These are phyloP conservation scores for Pseudonitzschia pungens DNA, from an alignment of 108 stramenopile genomes.

Conservation along the genomic window DNA sequence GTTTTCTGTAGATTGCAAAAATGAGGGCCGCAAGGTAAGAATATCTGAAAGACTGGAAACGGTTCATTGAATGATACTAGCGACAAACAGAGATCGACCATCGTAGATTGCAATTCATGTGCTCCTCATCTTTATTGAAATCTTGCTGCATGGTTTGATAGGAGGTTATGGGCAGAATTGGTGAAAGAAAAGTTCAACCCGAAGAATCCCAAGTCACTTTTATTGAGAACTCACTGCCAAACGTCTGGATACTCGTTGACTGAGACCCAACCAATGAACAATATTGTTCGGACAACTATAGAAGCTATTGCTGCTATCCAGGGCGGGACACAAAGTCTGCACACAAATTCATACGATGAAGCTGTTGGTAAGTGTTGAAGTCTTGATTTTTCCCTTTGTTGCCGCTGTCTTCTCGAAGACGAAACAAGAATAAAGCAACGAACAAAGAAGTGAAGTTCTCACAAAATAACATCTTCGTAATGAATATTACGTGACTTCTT, in stretches of 20 bases:
- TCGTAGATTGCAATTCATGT: not conserved
- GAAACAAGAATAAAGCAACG: not conserved
- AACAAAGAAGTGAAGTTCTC: not conserved
- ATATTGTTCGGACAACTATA: slow-evolving; percentile 95
- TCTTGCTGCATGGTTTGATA: slow-evolving; percentile 89
- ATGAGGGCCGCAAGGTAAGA: slow-evolving; percentile 31
- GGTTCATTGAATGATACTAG: not conserved
- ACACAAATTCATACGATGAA: slow-evolving; percentile 99
- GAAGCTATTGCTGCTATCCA: slow-evolving; percentile 98
- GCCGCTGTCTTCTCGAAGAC: not conserved
- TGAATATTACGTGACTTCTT: not conserved
- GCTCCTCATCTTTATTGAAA: slow-evolving; percentile 19
- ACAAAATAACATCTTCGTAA: not conserved
- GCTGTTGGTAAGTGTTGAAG: slow-evolving; percentile 72
- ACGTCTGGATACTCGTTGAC: slow-evolving; percentile 95
- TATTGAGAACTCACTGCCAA: slow-evolving; percentile 96
- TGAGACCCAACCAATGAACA: slow-evolving; percentile 97
- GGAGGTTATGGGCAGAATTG: slow-evolving; percentile 90
- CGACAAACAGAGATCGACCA: not conserved
- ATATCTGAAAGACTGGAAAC: not conserved
- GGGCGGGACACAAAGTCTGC: slow-evolving; percentile 97
- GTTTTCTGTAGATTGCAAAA: slow-evolving; percentile 15
- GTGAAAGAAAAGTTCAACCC: slow-evolving; percentile 89
- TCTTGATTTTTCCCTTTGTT: not conserved
- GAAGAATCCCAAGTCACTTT: slow-evolving; percentile 86